Base-by-base conservation (phyloP, 805 yeast genomes). In the Candida pseudofarinosa region DNA sequence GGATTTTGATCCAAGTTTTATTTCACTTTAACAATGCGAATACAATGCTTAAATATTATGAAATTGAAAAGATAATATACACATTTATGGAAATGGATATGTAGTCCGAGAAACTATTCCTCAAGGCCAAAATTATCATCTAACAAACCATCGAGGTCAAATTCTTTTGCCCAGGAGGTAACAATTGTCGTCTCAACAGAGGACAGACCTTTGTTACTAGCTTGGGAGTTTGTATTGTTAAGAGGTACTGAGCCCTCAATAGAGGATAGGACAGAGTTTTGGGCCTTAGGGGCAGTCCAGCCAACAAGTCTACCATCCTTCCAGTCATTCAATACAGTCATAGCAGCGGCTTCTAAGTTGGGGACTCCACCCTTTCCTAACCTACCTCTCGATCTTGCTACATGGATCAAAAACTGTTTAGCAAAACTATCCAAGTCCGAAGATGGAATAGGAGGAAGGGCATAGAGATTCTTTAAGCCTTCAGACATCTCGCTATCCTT, bases 271-370 rank as follows among this genome's bases (percentile, higher is more conserved):
- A 23, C 28, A 23, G 28, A 23, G 10, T 76, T 74, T 10, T 81
- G 71, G 28, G 64, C 55, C 45, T 63, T 83, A 39, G 96, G 96
- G 54, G 82, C 67, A 2, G 87, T 80, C 96, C 97, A 93, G 38
- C 97, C 96, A 42, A 83, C 66, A 55, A 93, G 81, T 60, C 93
- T 80, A 45, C 99, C 99, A 63, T 90, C 97, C 67, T 97, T 81
- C 98, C 98, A 93, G 67, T 93, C 99, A 55, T 79, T 88, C 58
- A 93, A 73, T 10, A 93, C 84, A 31, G 85, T 74, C 55, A 78
- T 62, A 31, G 95, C 96, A 6, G 98, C 96, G 50, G 90, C 76
- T 45, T 80, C 84, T 49, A 93, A 63, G 62, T 93, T 89, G 44
- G 98, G 96, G 45, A 93, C 67, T 59, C 99, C 99, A 35, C 97